Evolutionary conservation across 2,329 filamentous ascomycete species (phyloP).

Genomic region (Huntiella moniliformis): DNA sequence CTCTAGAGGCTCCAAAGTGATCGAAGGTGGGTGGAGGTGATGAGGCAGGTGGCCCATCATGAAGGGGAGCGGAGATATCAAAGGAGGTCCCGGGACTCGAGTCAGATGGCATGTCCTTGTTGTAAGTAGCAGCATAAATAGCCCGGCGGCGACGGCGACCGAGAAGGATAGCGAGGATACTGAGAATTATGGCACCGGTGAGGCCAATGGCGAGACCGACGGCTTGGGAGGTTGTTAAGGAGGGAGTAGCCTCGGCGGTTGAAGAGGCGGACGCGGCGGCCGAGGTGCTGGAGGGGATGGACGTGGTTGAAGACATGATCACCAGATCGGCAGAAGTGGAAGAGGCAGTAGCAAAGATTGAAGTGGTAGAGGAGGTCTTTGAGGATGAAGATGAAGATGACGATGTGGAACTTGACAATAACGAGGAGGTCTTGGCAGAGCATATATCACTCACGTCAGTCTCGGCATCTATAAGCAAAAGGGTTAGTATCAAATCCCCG

Average conservation of each 20-base stretch:
- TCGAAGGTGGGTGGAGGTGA: constrained; percentile 4
- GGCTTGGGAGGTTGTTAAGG: constrained; percentile 27
- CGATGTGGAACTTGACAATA: no score
- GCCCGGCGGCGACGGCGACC: constrained; percentile 24
- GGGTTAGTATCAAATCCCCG: background rate
- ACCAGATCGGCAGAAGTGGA: background rate
- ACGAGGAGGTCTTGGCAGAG: background rate
- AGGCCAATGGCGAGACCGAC: constrained; percentile 39
- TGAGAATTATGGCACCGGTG: constrained; percentile 29
- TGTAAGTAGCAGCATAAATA: constrained; percentile 18
- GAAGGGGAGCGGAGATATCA: constrained; percentile 25
- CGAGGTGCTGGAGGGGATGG: constrained; percentile 12
- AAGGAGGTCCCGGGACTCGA: constrained; percentile 15
- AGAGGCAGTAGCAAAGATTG: constrained; percentile 6
- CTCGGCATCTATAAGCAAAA: constrained; percentile 1
- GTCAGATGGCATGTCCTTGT: constrained; percentile 17
- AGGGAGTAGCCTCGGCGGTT: constrained; percentile 7
- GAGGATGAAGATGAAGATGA: background rate
- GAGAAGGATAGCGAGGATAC: constrained; percentile 28
- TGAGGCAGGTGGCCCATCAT: constrained; percentile 12
- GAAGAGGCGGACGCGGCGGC: background rate
- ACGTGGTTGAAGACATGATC: constrained; percentile 3
- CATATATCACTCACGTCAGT: constrained; percentile 1
- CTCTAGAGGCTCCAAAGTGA: constrained; percentile 9
- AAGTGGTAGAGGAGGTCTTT: constrained; percentile 1